Conservation (phyloP, 2,329 filamentous ascomycete species). For the Diaporthe eres region DNA sequence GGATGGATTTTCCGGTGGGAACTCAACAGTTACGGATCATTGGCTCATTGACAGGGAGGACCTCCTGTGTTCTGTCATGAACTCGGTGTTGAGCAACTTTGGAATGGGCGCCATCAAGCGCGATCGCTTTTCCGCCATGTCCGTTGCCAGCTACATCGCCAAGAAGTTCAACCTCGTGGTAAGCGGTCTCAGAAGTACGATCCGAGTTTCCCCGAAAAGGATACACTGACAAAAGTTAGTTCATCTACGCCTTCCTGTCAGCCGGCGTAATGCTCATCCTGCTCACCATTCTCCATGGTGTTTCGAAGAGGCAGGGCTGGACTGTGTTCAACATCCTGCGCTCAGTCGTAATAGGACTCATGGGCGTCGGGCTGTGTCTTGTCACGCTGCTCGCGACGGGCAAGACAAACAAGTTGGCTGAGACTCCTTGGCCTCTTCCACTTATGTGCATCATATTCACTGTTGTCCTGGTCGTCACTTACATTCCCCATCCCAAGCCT, state of each 20-base stretch:
- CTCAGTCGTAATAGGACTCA: slow-evolving; percentile 42
- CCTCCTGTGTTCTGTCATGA: slow-evolving; percentile 20
- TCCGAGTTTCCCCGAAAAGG: not conserved
- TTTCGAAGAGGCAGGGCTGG: slow-evolving; percentile 50
- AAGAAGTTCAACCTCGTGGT: slow-evolving; percentile 28
- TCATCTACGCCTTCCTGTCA: slow-evolving; percentile 48
- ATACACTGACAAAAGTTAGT: slow-evolving; percentile 30
- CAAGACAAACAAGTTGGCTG: slow-evolving; percentile 29
- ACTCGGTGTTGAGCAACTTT: slow-evolving; percentile 15
- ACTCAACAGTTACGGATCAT: not conserved
- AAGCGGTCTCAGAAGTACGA: not conserved
- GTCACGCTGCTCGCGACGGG: slow-evolving; percentile 43
- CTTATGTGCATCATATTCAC: slow-evolving; percentile 47
- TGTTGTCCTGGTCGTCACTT: slow-evolving; percentile 42
- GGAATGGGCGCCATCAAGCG: not conserved
- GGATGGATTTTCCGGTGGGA: not conserved
- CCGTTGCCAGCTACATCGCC: slow-evolving; percentile 5
- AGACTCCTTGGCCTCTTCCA: slow-evolving; percentile 48
- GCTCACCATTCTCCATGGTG: slow-evolving; percentile 49
- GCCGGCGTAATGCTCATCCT: slow-evolving; percentile 48
- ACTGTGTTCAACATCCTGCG: slow-evolving; percentile 49
- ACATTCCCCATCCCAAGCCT: slow-evolving; percentile 41
- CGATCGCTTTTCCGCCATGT: not conserved
- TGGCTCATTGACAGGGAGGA: slow-evolving; percentile 22
- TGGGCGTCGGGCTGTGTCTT: slow-evolving; percentile 44